Base-by-base conservation (phyloP, 805 yeast genomes). In the Lipomyces kockii region DNA sequence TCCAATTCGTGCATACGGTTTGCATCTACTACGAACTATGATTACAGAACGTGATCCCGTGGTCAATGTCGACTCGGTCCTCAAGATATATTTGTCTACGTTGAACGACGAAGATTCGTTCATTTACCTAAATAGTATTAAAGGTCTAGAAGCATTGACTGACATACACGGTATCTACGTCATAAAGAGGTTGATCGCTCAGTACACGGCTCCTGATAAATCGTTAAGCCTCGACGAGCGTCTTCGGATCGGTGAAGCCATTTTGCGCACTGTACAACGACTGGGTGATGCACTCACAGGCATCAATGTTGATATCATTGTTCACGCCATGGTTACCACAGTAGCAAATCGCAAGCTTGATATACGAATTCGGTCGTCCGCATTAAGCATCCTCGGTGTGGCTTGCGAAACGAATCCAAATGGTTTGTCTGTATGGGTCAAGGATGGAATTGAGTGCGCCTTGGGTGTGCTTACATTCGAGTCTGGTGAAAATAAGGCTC, bases 1-100 rank as follows among this genome's bases (percentile, higher is more conserved):
- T 2, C 97, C 98, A 0, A 85, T 94, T 1, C 82, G 92, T 63
- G 98, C 97, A 0, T 92, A 90, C 77, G 98, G 98, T 0, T 78
- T 95, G 8, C 85, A 84, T 69, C 77, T 87, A 29, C 77, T 94
- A 37, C 81, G 91, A 35, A 82, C 83, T 64, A 80, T 92, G 55
- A 81, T 86, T 5, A 82, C 79, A 54, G 78, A 76, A 37, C 81
- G 81, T 46, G 85, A 90, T n/a, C 76, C 80, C 0, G 86, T 85
- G 0, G 75, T 91, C 14, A 61, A 70, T 0, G 60, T 84, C 9
- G 85, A 83, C 2, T 83, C 85, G 62, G 94, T 85, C 0, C 77
- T 91, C 35, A 82, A 85, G 20, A 77, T 91, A 14, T 91, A 90
- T 75, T 74, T 90, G 20, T 78, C 82, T 1, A 91, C 89, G 71